Conservation (phyloP, 75 land plant genomes). For the Chamaecyparis obtusa region DNA sequence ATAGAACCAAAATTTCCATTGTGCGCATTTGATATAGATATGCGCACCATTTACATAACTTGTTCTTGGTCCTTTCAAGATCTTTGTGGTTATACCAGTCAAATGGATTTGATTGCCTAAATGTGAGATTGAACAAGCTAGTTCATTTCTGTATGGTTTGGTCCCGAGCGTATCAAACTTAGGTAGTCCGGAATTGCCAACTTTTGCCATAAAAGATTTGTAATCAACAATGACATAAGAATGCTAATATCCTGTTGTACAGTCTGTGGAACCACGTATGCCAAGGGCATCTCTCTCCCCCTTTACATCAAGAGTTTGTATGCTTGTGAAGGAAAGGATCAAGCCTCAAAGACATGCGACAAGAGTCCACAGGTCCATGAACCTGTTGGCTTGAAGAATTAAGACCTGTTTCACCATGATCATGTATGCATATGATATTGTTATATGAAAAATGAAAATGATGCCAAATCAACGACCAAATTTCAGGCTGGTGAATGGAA, state of each 20-base stretch:
- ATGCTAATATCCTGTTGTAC: neutral
- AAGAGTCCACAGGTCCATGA: neutral
- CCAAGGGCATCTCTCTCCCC: neutral
- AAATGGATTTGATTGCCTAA: neutral
- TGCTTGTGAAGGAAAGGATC: neutral
- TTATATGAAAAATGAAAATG: neutral
- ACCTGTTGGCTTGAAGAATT: neutral
- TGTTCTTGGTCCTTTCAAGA: neutral
- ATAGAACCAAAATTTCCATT: slow-evolving; percentile 7
- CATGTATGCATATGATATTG: neutral
- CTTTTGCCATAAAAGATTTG: neutral
- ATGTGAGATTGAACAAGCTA: neutral
- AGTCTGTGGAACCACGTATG: neutral
- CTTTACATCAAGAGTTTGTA: neutral
- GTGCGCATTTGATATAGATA: slow-evolving; percentile 9
- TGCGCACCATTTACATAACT: neutral
- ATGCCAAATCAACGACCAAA: neutral
- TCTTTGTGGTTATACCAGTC: neutral
- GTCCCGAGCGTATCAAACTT: neutral
- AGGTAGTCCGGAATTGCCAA: neutral
- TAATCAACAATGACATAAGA: neutral
- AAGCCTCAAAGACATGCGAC: neutral
- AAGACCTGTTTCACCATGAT: neutral
- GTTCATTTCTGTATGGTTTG: neutral
- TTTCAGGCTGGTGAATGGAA: neutral